A percentile compares a stretch with the other conserved stretches of the same genome.
phyloP scores from a whole-genome alignment of 2,329 filamentous ascomycete genomes.

The Pyrenophora graminea region DNA sequence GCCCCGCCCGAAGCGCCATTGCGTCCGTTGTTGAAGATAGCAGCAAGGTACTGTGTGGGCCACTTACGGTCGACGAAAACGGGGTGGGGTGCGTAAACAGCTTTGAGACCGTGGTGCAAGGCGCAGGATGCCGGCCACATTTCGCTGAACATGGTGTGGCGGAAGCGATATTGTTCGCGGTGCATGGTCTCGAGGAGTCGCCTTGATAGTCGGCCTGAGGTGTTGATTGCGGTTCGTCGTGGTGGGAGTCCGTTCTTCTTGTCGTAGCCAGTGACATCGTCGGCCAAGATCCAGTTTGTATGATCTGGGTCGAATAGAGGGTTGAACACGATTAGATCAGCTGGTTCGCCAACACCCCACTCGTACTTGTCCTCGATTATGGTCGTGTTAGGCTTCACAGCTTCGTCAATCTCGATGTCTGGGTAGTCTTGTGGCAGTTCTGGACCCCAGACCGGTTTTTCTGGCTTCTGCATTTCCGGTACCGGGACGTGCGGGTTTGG shows the following conservation, averaged over 20 bases:
- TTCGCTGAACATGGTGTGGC: constrained; percentile 75
- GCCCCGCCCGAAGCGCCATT: constrained; percentile 57
- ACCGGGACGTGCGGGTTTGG: constrained; percentile 51
- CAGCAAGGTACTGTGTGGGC: constrained; percentile 59
- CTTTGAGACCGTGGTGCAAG: constrained; percentile 77
- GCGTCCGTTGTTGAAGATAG: constrained; percentile 60
- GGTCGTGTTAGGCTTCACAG: constrained; percentile 58
- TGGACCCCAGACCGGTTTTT: constrained; percentile 57
- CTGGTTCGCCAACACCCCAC: constrained; percentile 72
- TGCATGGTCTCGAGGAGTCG: constrained; percentile 74
- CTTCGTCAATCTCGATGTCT: constrained; percentile 57
- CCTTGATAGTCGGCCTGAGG: constrained; percentile 68
- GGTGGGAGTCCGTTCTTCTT: constrained; percentile 60
- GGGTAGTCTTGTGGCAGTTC: constrained; percentile 49
- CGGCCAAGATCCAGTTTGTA: constrained; percentile 73
- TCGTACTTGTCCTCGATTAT: constrained; percentile 60
- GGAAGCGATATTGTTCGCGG: constrained; percentile 69
- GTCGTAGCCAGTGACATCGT: constrained; percentile 73
- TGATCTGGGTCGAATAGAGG: constrained; percentile 73
- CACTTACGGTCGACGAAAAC: constrained; percentile 62
- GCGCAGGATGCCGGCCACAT: constrained; percentile 76
- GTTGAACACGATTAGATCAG: constrained; percentile 77
- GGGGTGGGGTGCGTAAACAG: constrained; percentile 66
- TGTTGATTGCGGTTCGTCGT: constrained; percentile 72
- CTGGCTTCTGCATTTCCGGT: constrained; percentile 45